Evolutionary conservation across 2,329 filamentous ascomycete species (phyloP).

Genomic region (Xylaria sp.): DNA sequence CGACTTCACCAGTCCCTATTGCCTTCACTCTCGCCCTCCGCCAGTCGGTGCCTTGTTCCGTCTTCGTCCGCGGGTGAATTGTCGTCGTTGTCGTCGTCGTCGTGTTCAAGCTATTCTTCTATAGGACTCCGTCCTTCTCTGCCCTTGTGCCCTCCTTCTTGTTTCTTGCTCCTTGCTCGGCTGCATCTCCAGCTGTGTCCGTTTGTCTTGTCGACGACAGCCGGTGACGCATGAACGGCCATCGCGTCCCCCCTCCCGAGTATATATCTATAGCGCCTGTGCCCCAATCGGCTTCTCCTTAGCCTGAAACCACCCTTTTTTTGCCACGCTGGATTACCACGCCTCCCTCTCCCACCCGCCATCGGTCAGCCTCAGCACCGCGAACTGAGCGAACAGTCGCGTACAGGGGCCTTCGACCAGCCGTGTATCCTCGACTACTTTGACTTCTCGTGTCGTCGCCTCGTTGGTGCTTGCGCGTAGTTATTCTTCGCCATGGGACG

Average conservation of each 20-base stretch:
- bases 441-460: background rate
- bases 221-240: background rate
- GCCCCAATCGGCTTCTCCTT: conserved; percentile 31
- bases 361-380: conserved; percentile 31
- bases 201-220: conserved; percentile 3
- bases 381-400: conserved; percentile 29
- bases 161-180: background rate
- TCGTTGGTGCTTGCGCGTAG: conserved; percentile 18
- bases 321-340: conserved; percentile 41
- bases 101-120: conserved; percentile 13
- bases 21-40: conserved; percentile 19
- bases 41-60: background rate
- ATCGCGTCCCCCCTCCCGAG: conserved; percentile 1
- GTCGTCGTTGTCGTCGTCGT: too few relatives aligned
- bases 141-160: background rate
- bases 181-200: conserved; percentile 10
- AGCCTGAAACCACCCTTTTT: conserved; percentile 29
- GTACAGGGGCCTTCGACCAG: conserved; percentile 29
- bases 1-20: conserved; percentile 8
- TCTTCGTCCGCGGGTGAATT: background rate
- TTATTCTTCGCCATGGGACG: conserved; percentile 77
- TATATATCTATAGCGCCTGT: conserved; percentile 9
- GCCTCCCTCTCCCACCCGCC: conserved; percentile 27
- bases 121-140: conserved; percentile 12
- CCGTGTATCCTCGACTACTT: conserved; percentile 20